phyloP scores from a whole-genome alignment of 2,329 filamentous ascomycete genomes.

The Apiospora hydei region DNA sequence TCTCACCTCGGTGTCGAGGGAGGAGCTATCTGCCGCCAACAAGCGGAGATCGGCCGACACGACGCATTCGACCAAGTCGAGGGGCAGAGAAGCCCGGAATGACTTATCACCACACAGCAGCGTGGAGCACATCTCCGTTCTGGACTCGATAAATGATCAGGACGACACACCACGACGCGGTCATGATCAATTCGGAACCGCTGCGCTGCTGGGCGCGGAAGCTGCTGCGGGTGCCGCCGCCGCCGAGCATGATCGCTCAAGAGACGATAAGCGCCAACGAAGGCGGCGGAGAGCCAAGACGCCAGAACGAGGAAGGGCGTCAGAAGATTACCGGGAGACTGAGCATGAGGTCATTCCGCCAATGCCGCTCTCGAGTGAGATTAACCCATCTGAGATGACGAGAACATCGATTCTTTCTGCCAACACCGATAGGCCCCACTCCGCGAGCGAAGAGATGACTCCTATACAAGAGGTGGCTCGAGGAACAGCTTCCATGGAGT shows the following conservation, averaged over 20 bases:
- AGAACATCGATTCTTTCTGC: slow-evolving; percentile 86
- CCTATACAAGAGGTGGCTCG: slow-evolving; percentile 71
- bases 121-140: slow-evolving; percentile 56
- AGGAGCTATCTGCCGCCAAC: slow-evolving; percentile 60
- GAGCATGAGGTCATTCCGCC: slow-evolving; percentile 71
- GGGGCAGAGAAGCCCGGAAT: slow-evolving; percentile 63
- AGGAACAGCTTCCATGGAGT: slow-evolving; percentile 65
- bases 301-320: slow-evolving; percentile 54
- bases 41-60: slow-evolving; percentile 59
- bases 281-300: slow-evolving; percentile 61
- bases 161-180: slow-evolving; percentile 54
- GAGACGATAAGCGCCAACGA: slow-evolving; percentile 59
- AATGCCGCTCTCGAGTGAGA: slow-evolving; percentile 87
- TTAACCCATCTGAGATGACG: slow-evolving; percentile 86
- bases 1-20: slow-evolving; percentile 60
- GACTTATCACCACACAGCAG: slow-evolving; percentile 59
- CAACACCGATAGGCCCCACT: slow-evolving; percentile 75
- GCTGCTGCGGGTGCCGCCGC: slow-evolving; percentile 48
- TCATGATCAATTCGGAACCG: slow-evolving; percentile 46
- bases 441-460: slow-evolving; percentile 68
- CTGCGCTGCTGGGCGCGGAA: slow-evolving; percentile 54
- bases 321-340: slow-evolving; percentile 58
- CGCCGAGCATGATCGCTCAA: slow-evolving; percentile 50
- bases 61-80: slow-evolving; percentile 58
- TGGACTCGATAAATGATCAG: slow-evolving; percentile 51